Evolutionary conservation across 2,329 filamentous ascomycete species (phyloP).

Genomic region (Arthrobotrys entomopaga): DNA sequence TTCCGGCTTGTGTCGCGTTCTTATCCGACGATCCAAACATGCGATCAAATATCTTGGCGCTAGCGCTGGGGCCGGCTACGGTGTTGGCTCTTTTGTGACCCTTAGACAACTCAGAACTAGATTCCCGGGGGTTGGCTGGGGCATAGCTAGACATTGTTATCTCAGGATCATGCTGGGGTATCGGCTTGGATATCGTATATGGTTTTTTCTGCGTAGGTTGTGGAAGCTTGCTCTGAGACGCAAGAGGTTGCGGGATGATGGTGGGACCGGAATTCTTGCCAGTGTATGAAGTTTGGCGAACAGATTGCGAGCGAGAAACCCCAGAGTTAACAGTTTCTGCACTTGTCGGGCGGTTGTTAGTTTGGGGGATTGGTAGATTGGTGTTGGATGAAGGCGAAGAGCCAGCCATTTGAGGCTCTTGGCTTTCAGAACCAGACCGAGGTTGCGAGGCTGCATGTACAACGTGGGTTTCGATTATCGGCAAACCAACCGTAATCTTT

Average conservation of each 20-base stretch:
- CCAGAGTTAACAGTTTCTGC: constrained; percentile 44
- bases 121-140: constrained; percentile 68
- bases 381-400: constrained; percentile 37
- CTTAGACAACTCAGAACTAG: constrained; percentile 65
- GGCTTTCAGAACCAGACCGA: constrained; percentile 20
- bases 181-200: constrained; percentile 77
- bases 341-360: constrained; percentile 37
- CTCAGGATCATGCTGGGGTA: constrained; percentile 67
- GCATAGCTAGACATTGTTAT: constrained; percentile 70
- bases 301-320: constrained; percentile 49
- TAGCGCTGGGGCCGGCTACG: constrained; percentile 74
- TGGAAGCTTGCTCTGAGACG: constrained; percentile 81
- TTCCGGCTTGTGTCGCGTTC: constrained; percentile 38
- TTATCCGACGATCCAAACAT: constrained; percentile 56
- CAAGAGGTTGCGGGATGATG: constrained; percentile 61
- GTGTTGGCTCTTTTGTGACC: constrained; percentile 74
- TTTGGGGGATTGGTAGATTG: constrained; percentile 38
- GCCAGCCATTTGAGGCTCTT: constrained; percentile 26
- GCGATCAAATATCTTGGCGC: constrained; percentile 71
- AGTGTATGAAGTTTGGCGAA: constrained; percentile 48
- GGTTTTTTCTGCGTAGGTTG: constrained; percentile 76
- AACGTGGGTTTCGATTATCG: constrained; percentile 40
- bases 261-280: constrained; percentile 30
- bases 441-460: constrained; percentile 27
- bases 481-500: constrained; percentile 46